Evolutionary conservation across 2,329 filamentous ascomycete species (phyloP).

Genomic region (Phaeosphaeria sp.): DNA sequence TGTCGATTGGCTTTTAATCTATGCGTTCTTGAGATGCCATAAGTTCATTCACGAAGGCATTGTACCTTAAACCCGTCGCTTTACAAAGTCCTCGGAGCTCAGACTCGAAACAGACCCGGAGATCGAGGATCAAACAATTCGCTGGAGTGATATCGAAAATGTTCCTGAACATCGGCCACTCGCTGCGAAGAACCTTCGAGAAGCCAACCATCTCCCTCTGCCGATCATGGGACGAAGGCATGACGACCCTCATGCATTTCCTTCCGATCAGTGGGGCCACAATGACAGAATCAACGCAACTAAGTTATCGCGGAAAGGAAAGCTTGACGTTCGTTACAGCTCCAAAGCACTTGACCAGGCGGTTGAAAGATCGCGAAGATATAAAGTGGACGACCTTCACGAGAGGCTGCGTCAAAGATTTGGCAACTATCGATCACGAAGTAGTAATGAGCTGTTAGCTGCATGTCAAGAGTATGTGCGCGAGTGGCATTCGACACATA

Average conservation of each 20-base stretch:
- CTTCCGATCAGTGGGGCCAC: neutral
- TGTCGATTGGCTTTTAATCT: conserved; percentile 20
- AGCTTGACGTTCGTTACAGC: neutral
- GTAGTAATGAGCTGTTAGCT: neutral
- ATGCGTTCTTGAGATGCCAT: conserved; percentile 18
- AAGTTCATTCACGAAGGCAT: conserved; percentile 3
- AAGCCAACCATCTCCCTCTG: neutral
- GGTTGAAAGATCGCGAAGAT: neutral
- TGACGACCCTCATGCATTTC: neutral
- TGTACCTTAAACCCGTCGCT: conserved; percentile 3
- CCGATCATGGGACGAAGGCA: neutral
- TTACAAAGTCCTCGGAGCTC: neutral
- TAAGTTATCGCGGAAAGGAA: neutral
- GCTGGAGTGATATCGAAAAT: too few relatives aligned
- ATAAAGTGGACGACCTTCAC: neutral
- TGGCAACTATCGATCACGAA: neutral
- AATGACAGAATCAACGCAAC: neutral
- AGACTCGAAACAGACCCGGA: neutral
- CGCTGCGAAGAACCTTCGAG: neutral
- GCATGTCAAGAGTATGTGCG: neutral
- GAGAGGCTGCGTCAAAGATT: neutral
- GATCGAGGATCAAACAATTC: too few relatives aligned
- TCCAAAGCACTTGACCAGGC: neutral
- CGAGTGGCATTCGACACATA: neutral
- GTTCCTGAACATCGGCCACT: too few relatives aligned